phyloP scores from a whole-genome alignment of 352 stramenopile genomes.

The Globisporangium abappressorium region DNA sequence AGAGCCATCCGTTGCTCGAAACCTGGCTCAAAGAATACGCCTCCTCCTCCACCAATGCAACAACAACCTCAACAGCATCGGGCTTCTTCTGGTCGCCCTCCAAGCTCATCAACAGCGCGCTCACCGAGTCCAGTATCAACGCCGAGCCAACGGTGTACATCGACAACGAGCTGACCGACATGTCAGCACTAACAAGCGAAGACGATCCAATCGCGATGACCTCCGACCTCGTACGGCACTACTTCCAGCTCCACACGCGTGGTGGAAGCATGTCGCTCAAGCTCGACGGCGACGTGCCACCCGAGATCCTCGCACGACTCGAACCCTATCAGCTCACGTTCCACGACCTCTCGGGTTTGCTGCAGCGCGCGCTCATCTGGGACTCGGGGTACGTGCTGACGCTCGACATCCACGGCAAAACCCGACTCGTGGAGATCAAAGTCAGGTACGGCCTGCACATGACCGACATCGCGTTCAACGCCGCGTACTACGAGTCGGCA shows the following conservation, averaged over 20 bases:
- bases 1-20: not conserved
- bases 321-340: slow-evolving; percentile 14
- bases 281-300: slow-evolving; percentile 27
- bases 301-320: slow-evolving; percentile 24
- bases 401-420: slow-evolving; percentile 10
- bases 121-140: slow-evolving; percentile 7
- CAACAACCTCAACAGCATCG: not conserved
- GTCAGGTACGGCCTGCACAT: slow-evolving; percentile 26
- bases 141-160: not conserved
- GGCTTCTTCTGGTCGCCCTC: not conserved
- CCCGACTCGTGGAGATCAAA: slow-evolving; percentile 21
- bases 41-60: not conserved
- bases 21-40: slow-evolving; percentile 4
- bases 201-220: slow-evolving; percentile 1
- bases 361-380: slow-evolving; percentile 54
- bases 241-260: slow-evolving; percentile 5
- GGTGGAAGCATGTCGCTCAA: slow-evolving; percentile 3
- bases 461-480: slow-evolving; percentile 13
- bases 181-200: not conserved
- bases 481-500: slow-evolving; percentile 4
- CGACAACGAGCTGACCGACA: not conserved
- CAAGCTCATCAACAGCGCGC: slow-evolving; percentile 10
- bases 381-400: slow-evolving; percentile 32
- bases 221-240: slow-evolving; percentile 2
- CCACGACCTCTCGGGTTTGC: slow-evolving; percentile 26